Evolutionary conservation across 2,329 filamentous ascomycete genomes (phyloP).

Genomic region (Tolypocladium ophioglossoides): DNA sequence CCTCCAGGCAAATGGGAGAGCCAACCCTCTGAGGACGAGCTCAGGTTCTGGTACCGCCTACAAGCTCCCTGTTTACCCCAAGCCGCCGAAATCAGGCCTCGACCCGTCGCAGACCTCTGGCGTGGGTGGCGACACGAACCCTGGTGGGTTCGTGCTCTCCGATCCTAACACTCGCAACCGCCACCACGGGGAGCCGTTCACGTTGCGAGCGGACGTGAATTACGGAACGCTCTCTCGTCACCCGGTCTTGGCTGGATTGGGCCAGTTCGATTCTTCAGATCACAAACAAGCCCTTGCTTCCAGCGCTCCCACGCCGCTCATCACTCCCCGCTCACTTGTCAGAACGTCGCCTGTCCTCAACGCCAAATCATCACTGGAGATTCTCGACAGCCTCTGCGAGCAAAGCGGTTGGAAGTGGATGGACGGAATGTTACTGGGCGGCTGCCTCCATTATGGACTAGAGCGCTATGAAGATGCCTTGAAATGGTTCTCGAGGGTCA

Average conservation of each 20-base stretch:
- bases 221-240: not conserved
- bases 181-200: not conserved
- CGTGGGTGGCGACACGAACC: not conserved
- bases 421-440: conserved; percentile 83
- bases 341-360: conserved; percentile 32
- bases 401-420: conserved; percentile 82
- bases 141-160: not conserved
- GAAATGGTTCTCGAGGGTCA: conserved; percentile 61
- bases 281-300: not conserved
- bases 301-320: not conserved
- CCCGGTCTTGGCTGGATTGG: not conserved
- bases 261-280: not conserved
- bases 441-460: conserved; percentile 84
- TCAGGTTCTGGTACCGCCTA: conserved; percentile 27
- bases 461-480: conserved; percentile 71
- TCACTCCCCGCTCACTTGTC: not conserved
- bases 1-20: conserved; percentile 49
- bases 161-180: not conserved
- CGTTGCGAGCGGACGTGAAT: not conserved
- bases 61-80: conserved; percentile 46
- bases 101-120: conserved; percentile 1
- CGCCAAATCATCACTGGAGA: conserved; percentile 58
- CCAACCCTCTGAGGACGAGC: conserved; percentile 26
- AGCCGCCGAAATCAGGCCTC: conserved; percentile 24
- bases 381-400: conserved; percentile 64